A percentile compares a stretch with the other conserved stretches of the same genome.
These are phyloP conservation scores for Eudorina sp. DNA, from an alignment of 139 green algal species.

Conservation along the genomic window DNA sequence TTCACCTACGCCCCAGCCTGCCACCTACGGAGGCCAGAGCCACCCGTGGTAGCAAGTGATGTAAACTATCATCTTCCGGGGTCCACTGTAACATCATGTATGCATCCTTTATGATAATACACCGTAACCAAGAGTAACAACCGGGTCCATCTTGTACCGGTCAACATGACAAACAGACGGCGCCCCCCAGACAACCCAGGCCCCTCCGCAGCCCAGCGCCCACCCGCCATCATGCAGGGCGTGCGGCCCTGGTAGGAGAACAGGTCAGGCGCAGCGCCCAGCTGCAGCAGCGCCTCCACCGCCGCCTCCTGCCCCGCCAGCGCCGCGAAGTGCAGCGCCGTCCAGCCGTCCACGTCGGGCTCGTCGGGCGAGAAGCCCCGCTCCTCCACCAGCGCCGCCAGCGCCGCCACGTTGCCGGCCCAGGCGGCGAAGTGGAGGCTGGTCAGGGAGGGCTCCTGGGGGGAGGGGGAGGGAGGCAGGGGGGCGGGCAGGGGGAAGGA, in stretches of 20 bases:
- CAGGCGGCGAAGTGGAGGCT: slow-evolving; percentile 38
- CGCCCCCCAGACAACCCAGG: neutral
- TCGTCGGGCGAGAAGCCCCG: slow-evolving; percentile 29
- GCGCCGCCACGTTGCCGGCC: neutral
- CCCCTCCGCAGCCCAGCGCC: neutral
- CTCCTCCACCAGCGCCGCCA: neutral
- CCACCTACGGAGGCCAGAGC: no score
- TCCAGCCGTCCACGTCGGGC: slow-evolving; percentile 44
- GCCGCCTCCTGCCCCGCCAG: neutral
- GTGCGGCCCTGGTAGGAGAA: slow-evolving; percentile 1
- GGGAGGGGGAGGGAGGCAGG: no score
- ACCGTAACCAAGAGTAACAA: no score
- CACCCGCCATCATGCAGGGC: neutral
- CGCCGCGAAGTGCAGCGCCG: slow-evolving; percentile 39
- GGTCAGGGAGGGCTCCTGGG: slow-evolving; percentile 31
- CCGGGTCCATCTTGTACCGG: no score
- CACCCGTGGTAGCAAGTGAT: no score
- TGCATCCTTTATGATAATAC: no score
- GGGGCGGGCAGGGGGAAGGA: no score
- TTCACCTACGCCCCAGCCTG: no score
- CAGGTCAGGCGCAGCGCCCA: neutral
- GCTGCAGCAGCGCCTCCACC: neutral
- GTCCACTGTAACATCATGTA: no score
- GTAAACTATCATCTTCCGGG: no score
- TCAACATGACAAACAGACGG: no score